Base-by-base conservation (phyloP, 129 eudicot species). In the Ambrosia trifida region DNA sequence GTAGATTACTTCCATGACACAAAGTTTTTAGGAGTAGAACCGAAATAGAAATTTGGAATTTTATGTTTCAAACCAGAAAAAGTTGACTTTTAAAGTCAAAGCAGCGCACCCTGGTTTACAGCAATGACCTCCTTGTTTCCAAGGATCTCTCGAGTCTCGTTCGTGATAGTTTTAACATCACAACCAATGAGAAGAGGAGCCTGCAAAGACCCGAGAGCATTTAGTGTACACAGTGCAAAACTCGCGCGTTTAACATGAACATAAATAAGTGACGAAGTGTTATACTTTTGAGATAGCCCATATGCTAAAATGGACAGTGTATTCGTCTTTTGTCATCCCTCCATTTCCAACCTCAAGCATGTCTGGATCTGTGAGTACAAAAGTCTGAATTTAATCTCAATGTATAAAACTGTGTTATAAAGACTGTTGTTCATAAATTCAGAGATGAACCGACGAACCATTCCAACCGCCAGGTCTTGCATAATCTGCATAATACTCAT, bases 381-480 rank as follows among this genome's bases (percentile, higher is more conserved):
- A 60, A 58, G 45, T 14, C 41, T 20, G n/a, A 76, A 33, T 28
- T 9, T 35, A 17, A 11, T 17, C 5, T 36, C 10, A 28, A 64
- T 13, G 10, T 64, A 59, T 14, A 49, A 75, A n/a, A 5, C 13
- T 45, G 16, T 20, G 43, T 30, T 14, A 28, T 24, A 53, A 38
- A 73, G 50, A 40, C 13, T 24, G 7, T 17, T 24, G 7, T 19
- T 24, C 31, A 30, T 17, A 13, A 60, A 44, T 47, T n/a, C 2
- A 24, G 3, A 57, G 24, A 28, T 32, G 40, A 45, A 54, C 6
- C n/a, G 9, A 90, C 96, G 11, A 58, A 92, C 96, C 98, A 61
- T 92, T 92, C 98, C 98, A 92, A 50, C 98, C 98, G 71, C 98
- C 98, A 35, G 98, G 98, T 84, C 96, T 86, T 24, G 96, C 98